A percentile compares a stretch with the other conserved stretches of the same genome.
phyloP scores from a whole-genome alignment of 164 flowering plant species.

The Macadamia tetraphylla region DNA sequence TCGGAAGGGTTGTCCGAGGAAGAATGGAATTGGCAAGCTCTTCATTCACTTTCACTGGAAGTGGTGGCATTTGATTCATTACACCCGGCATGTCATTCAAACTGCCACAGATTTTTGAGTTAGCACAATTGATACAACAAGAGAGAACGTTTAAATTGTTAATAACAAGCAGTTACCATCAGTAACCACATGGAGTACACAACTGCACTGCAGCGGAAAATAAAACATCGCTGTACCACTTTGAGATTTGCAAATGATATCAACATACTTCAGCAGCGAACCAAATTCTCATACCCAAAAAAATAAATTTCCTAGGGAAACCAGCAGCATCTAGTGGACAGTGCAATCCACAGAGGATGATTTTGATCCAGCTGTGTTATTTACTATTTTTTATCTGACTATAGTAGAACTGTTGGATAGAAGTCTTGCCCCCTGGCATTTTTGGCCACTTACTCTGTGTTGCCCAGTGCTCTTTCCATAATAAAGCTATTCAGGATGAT shows the following conservation, averaged over 20 bases:
- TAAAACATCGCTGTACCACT: not conserved
- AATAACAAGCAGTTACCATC: not conserved
- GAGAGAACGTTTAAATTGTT: not conserved
- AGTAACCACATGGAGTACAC: not conserved
- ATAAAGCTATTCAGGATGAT: too few relatives aligned
- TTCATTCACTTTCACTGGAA: slow-evolving; percentile 78
- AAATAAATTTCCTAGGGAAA: too few relatives aligned
- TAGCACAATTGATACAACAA: not conserved
- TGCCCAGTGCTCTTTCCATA: too few relatives aligned
- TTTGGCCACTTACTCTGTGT: too few relatives aligned
- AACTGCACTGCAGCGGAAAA: not conserved
- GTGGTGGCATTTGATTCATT: slow-evolving; percentile 87
- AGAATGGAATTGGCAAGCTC: slow-evolving; percentile 72
- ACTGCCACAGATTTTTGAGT: slow-evolving; percentile 30
- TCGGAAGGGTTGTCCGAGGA: slow-evolving; percentile 14
- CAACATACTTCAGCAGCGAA: too few relatives aligned
- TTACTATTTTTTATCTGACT: too few relatives aligned
- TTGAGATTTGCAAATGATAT: not conserved
- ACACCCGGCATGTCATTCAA: slow-evolving; percentile 61
- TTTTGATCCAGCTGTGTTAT: too few relatives aligned
- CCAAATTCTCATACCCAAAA: too few relatives aligned
- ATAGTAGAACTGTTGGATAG: too few relatives aligned
- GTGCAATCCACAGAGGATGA: too few relatives aligned
- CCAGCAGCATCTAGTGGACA: too few relatives aligned
- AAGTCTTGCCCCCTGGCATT: too few relatives aligned